Conservation (phyloP, 1,284 basidiomycete species). For the Dichomitus squalens region DNA sequence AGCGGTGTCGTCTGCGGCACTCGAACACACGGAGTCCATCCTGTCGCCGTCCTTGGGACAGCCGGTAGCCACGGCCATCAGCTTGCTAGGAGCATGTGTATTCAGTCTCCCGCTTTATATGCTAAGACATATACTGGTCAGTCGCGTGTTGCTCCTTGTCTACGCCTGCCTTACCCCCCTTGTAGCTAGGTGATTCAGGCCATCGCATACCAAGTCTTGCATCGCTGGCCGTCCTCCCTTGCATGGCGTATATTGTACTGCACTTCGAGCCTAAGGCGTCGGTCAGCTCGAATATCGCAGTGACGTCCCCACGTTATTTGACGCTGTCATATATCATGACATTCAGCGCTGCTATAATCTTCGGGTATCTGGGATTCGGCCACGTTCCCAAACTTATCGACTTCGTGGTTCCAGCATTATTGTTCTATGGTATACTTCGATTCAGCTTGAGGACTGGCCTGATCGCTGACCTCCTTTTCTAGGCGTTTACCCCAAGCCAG, state of each 20-base stretch:
- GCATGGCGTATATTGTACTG: conserved; percentile 60
- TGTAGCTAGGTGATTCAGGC: conserved; percentile 41
- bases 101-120: conserved; percentile 66
- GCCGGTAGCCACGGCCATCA: conserved; percentile 52
- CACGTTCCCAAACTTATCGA: conserved; percentile 21
- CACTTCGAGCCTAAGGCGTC: conserved; percentile 57
- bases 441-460: not conserved
- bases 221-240: conserved; percentile 58
- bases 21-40: conserved; percentile 62
- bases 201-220: conserved; percentile 49
- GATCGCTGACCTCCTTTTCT: conserved; percentile 29
- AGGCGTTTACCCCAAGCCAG: conserved; percentile 57
- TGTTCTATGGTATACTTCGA: conserved; percentile 57
- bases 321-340: conserved; percentile 55
- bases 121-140: conserved; percentile 58
- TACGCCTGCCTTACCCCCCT: conserved; percentile 3
- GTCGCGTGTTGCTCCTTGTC: conserved; percentile 26
- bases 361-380: conserved; percentile 26
- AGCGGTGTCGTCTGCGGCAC: conserved; percentile 55
- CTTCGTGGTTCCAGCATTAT: conserved; percentile 34
- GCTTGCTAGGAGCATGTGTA: conserved; percentile 61
- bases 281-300: conserved; percentile 47
- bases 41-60: conserved; percentile 58
- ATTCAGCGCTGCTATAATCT: conserved; percentile 40
- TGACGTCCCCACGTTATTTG: conserved; percentile 54